These are phyloP conservation scores for Byssoonygena ceratinophila DNA, from an alignment of 2,329 filamentous ascomycete genomes.

Conservation along the genomic window DNA sequence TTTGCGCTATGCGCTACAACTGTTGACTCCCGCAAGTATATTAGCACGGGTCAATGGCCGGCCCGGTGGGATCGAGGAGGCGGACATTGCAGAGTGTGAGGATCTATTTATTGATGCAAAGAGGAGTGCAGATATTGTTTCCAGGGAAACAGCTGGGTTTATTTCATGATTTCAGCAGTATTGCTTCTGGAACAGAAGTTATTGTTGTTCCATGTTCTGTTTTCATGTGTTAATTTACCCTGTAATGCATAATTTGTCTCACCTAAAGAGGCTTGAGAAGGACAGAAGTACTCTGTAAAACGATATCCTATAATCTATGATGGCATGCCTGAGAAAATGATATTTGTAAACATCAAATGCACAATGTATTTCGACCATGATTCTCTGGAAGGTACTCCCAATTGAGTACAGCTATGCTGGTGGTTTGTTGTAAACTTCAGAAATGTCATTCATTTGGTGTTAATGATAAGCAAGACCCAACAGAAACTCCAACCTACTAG, in stretches of 20 bases:
- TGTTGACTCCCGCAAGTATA: conserved; percentile 82
- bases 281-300: no score
- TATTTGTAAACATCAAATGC: no score
- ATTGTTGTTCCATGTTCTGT: not conserved
- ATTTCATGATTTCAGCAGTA: conserved; percentile 42
- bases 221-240: not conserved
- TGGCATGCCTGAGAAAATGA: no score
- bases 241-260: no score
- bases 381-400: no score
- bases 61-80: conserved; percentile 59
- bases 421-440: no score
- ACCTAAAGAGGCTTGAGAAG: no score
- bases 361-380: not conserved
- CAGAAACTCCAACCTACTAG: no score
- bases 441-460: no score
- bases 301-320: no score
- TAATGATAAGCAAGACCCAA: no score
- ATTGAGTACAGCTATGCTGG: no score
- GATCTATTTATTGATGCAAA: conserved; percentile 74
- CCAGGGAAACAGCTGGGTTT: conserved; percentile 55
- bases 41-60: conserved; percentile 75
- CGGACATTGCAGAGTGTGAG: conserved; percentile 70
- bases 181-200: not conserved
- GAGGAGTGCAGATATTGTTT: conserved; percentile 61
- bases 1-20: conserved; percentile 82